Base-by-base conservation (phyloP, 805 yeast genomes). In the Monosporozyma siamensis region DNA sequence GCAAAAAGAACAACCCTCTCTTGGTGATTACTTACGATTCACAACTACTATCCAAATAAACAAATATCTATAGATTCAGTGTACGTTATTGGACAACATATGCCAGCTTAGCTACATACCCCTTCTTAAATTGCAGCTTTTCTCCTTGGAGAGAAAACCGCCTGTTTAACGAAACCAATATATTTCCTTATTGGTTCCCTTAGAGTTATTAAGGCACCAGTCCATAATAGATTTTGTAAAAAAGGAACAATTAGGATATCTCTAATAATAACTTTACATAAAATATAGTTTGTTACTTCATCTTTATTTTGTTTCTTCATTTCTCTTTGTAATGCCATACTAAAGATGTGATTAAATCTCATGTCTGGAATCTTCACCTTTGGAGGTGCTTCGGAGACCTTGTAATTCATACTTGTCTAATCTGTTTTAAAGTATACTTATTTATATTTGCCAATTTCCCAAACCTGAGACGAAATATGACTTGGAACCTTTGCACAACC, bases 261-360 rank as follows among this genome's bases (percentile, higher is more conserved):
- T 47, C 70, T 69, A 9, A 73, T 34, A 2, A 77, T 57, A 1
- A 77, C 78, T 50, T 71, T 71, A 12, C 38, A 39, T 6, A 49
- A 36, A 6, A 54, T 46, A 45, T 42, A 43, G 23, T 44, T 38
- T 9, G 47, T 48, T 40, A 48, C 45, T 43, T 31, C 46, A 18
- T 20, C 43, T 32, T 38, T 45, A 18, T 47, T 46, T 31, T 52
- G 49, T 34, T 42, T 53, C 38, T 42, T 51, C 12, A 58, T 55
- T 43, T 58, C 64, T 30, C 48, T 49, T 7, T 48, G 42, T 11
- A 68, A 47, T 1, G 73, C 65, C 27, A 67, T 63, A 48, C 67
- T 57, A 55, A 82, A 82, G 2, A 82, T 65, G 43, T 78, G 72
- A 52, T 80, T 85, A 51, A 80, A 81, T 36, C 90, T 66, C 20